Evolutionary conservation across 1,139 yeast genomes (phyloP).

Genomic region (Torulaspora pretoriensis): DNA sequence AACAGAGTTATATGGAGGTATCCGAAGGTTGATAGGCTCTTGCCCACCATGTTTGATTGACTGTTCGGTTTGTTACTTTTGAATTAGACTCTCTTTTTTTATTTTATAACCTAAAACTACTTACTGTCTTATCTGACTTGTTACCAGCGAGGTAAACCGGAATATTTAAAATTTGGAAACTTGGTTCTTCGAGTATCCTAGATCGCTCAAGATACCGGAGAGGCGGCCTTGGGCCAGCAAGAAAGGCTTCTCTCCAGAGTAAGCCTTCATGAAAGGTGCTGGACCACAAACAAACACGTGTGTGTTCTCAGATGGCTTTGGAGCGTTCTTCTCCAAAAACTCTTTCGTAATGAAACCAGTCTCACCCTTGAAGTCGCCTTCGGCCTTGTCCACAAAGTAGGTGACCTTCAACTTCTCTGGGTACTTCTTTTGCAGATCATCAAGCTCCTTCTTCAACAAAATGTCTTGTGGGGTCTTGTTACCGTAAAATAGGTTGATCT

Average conservation of each 20-base stretch:
- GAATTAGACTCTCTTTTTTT: no score
- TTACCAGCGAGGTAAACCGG: neutral
- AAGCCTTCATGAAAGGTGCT: slow-evolving; percentile 74
- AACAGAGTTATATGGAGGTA: no score
- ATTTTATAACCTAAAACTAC: no score
- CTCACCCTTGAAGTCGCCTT: slow-evolving; percentile 46
- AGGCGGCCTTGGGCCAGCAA: slow-evolving; percentile 96
- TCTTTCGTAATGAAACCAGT: slow-evolving; percentile 74
- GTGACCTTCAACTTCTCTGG: slow-evolving; percentile 73
- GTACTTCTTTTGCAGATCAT: slow-evolving; percentile 54
- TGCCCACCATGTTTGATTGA: no score
- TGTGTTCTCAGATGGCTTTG: slow-evolving; percentile 56
- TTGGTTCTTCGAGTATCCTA: slow-evolving; percentile 81
- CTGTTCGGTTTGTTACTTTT: no score
- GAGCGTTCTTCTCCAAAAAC: slow-evolving; percentile 52
- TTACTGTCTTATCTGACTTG: no score
- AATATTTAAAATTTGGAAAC: slow-evolving; percentile 74
- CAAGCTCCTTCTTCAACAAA: slow-evolving; percentile 71
- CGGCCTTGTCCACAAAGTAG: slow-evolving; percentile 68
- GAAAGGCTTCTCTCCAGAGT: slow-evolving; percentile 80
- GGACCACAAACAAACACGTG: slow-evolving; percentile 91
- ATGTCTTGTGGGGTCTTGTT: slow-evolving; percentile 73
- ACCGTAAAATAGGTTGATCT: slow-evolving; percentile 76
- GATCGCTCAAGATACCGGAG: slow-evolving; percentile 77
- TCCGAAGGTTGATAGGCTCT: no score